Conservation (phyloP, 768 basidiomycete genomes). For the Boletus edulis region DNA sequence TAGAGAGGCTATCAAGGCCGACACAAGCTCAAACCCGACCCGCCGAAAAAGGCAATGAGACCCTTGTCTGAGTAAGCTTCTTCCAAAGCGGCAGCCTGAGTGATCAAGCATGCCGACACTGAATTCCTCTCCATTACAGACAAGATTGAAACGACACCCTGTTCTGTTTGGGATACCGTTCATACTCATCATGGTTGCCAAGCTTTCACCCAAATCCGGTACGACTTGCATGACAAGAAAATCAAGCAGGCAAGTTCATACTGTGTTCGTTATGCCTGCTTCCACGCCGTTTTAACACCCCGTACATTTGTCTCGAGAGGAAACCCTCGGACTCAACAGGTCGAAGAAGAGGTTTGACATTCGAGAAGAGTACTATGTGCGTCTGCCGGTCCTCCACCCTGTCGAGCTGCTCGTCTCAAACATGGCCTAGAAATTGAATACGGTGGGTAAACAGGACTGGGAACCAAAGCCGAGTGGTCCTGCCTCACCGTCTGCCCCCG, state of each 20-base stretch:
- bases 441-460: constrained; percentile 68
- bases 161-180: constrained; percentile 86
- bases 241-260: constrained; percentile 56
- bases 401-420: neutral
- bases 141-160: constrained; percentile 58
- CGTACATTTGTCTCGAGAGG: constrained; percentile 65
- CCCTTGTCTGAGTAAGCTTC: neutral
- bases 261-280: too few relatives aligned
- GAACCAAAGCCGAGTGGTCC: constrained; percentile 56
- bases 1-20: too few relatives aligned
- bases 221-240: constrained; percentile 84
- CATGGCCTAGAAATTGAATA: constrained; percentile 52
- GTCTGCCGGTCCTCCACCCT: constrained; percentile 32
- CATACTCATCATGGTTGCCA: constrained; percentile 76
- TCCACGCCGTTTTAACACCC: neutral
- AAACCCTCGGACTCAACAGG: constrained; percentile 71
- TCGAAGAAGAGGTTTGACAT: constrained; percentile 84
- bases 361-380: constrained; percentile 92
- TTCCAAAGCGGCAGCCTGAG: too few relatives aligned
- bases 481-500: too few relatives aligned
- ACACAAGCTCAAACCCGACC: too few relatives aligned
- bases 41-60: constrained; percentile 13
- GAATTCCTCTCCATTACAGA: constrained; percentile 19
- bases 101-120: constrained; percentile 39
- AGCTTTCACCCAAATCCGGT: constrained; percentile 84